Base-by-base conservation (phyloP, 2,329 filamentous ascomycete species). In the Penicillium polonicum region DNA sequence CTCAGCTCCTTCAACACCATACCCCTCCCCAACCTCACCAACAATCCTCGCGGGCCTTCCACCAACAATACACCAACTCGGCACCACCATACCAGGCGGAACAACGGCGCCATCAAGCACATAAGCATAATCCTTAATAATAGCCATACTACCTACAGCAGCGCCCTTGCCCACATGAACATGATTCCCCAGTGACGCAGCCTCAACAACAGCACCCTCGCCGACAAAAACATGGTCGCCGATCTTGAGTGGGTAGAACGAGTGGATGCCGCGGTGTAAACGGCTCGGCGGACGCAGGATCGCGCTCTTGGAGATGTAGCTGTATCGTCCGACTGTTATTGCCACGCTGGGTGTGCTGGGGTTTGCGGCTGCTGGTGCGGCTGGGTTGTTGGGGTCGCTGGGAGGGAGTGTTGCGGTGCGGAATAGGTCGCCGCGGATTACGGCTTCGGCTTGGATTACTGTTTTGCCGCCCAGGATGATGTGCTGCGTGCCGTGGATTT, bases 391-490 rank as follows among this genome's bases (percentile, higher is more conserved):
- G 2, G 74, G 63, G 42, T 68, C 59, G 17, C 59, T 60, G 19
- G 64, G 53, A 33, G 76, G 63, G 8, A 43, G 27, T 13, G 50
- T 52, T 12, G 71, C 58, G 72, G 85, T 52, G 69, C 80, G 85
- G 43, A 88, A 83, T 19, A 99, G 85, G 71, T 99, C 94, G 44
- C 93, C 94, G 48, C 94, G 88, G 71, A 99, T 91, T 76, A 94
- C 92, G 68, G 92, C 93, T 71, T 96, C 92, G 61, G 92, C 89
- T 82, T 96, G 92, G 71, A 99, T 96, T 61, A 97, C 91, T 0
- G 92, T 96, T 77, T 91, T 96, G 62, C 94, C 94, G 66, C 92
- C 94, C 2, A 99, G 88, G 76, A 96, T 96, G 77, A 99, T 97
- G 78, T 97, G 96, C 68, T 96, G 92, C 23, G 93, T 97, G 69